Evolutionary conservation across 441 rosid species (phyloP).

Genomic region (Populus tomentosa): DNA sequence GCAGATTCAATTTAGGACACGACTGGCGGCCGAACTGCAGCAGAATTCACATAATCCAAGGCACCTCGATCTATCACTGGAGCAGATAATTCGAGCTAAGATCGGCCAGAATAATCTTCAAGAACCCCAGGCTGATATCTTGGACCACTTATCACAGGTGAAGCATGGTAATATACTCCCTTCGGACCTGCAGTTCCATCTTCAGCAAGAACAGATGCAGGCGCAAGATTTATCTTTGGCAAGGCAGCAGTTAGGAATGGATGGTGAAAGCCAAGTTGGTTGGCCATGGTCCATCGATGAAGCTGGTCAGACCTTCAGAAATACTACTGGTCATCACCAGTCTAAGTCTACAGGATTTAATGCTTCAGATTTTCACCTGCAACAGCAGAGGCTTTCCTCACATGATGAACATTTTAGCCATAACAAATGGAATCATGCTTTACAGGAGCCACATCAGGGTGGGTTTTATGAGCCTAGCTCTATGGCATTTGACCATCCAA

Average conservation of each 20-base stretch:
- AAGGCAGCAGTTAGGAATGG: constrained; percentile 33
- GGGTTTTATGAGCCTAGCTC: constrained; percentile 26
- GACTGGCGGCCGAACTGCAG: constrained; percentile 4
- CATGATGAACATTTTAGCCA: constrained; percentile 27
- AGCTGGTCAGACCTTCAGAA: constrained; percentile 31
- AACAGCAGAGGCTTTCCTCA: constrained; percentile 28
- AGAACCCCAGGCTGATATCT: constrained; percentile 1
- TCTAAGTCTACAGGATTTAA: constrained; percentile 30
- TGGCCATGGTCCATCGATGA: constrained; percentile 34
- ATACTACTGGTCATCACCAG: constrained; percentile 22
- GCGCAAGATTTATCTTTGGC: constrained; percentile 32
- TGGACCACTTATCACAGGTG: constrained; percentile 15
- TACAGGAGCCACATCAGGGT: constrained; percentile 31
- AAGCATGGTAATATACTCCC: constrained; percentile 18
- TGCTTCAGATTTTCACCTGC: constrained; percentile 31
- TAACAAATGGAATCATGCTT: constrained; percentile 26
- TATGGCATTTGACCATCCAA: constrained; percentile 11
- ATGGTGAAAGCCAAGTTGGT: constrained; percentile 27
- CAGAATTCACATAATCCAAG: constrained; percentile 20
- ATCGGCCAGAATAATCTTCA: neutral
- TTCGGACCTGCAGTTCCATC: constrained; percentile 26
- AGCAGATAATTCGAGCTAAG: constrained; percentile 9
- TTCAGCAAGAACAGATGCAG: constrained; percentile 39
- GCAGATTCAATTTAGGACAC: constrained; percentile 13
- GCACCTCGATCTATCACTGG: constrained; percentile 20